Percentiles rank a stretch among this genome's conserved stretches.
phyloP scores from a whole-genome alignment of 2,329 filamentous ascomycete species.

The Trichoderma sp. region DNA sequence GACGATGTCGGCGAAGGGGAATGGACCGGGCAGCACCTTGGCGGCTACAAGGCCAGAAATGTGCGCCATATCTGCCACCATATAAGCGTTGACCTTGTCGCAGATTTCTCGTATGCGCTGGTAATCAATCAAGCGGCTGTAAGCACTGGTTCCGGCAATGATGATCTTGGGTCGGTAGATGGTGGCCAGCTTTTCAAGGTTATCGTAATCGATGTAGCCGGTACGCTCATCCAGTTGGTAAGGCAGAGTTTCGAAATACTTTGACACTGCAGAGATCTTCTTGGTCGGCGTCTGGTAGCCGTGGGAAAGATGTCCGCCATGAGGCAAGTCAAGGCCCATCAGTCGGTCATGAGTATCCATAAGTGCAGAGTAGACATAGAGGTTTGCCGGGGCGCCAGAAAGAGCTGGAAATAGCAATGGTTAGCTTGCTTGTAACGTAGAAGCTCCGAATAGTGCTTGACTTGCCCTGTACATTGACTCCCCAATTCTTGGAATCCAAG shows the following conservation, averaged over 20 bases:
- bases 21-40: slow-evolving; percentile 88
- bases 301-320: slow-evolving; percentile 94
- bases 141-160: slow-evolving; percentile 91
- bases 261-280: slow-evolving; percentile 97
- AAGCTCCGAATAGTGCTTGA: slow-evolving; percentile 21
- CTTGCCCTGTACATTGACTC: slow-evolving; percentile 91
- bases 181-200: slow-evolving; percentile 82
- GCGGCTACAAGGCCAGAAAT: slow-evolving; percentile 93
- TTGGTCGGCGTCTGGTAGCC: slow-evolving; percentile 94
- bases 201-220: slow-evolving; percentile 92
- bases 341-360: slow-evolving; percentile 91
- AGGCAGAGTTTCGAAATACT: slow-evolving; percentile 97
- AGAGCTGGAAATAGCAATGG: slow-evolving; percentile 59
- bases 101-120: slow-evolving; percentile 86
- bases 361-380: slow-evolving; percentile 94
- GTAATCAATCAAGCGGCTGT: slow-evolving; percentile 96
- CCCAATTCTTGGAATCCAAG: slow-evolving; percentile 84
- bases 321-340: slow-evolving; percentile 95
- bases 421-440: neutral
- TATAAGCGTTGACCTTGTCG: slow-evolving; percentile 88
- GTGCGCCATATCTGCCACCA: slow-evolving; percentile 95
- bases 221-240: slow-evolving; percentile 91
- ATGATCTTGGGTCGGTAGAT: slow-evolving; percentile 96
- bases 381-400: slow-evolving; percentile 74
- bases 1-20: slow-evolving; percentile 88